These are phyloP conservation scores for Crepidotus variabilis DNA, from an alignment of 768 basidiomycete species.

Conservation along the genomic window DNA sequence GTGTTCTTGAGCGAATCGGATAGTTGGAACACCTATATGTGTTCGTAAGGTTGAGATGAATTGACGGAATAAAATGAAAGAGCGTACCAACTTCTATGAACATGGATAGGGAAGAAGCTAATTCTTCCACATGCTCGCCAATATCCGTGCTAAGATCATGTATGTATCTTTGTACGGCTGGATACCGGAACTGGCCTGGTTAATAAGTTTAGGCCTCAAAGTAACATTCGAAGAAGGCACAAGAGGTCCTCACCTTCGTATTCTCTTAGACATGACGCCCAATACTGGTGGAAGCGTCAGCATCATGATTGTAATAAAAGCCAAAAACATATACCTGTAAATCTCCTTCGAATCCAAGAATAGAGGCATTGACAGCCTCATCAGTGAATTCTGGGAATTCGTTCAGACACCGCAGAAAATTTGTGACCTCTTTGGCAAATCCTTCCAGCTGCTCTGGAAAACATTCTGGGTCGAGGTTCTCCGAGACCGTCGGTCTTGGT, in stretches of 20 bases:
- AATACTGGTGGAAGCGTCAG: constrained; percentile 45
- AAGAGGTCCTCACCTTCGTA: constrained; percentile 45
- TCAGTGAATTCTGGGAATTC: constrained; percentile 80
- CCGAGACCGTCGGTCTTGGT: constrained; percentile 48
- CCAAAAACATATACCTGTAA: constrained; percentile 43
- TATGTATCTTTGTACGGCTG: constrained; percentile 69
- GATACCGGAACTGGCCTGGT: constrained; percentile 66
- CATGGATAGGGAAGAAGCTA: constrained; percentile 63
- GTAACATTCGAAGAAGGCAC: background rate
- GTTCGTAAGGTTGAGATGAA: background rate
- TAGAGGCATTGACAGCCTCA: constrained; percentile 65
- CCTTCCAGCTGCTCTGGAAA: constrained; percentile 63
- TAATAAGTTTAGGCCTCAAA: background rate
- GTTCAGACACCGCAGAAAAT: constrained; percentile 67
- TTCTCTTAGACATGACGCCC: constrained; percentile 67
- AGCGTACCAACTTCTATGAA: constrained; percentile 72
- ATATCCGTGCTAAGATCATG: constrained; percentile 73
- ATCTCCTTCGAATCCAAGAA: constrained; percentile 65
- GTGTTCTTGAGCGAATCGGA: constrained; percentile 73
- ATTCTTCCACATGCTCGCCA: constrained; percentile 69
- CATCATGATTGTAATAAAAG: background rate
- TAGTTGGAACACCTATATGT: constrained; percentile 64
- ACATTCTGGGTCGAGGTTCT: constrained; percentile 58
- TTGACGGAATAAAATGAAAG: background rate
- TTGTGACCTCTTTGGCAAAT: constrained; percentile 62